These are phyloP conservation scores for Aureobasidium melanogenum DNA, from an alignment of 2,329 filamentous ascomycete genomes.

Conservation along the genomic window DNA sequence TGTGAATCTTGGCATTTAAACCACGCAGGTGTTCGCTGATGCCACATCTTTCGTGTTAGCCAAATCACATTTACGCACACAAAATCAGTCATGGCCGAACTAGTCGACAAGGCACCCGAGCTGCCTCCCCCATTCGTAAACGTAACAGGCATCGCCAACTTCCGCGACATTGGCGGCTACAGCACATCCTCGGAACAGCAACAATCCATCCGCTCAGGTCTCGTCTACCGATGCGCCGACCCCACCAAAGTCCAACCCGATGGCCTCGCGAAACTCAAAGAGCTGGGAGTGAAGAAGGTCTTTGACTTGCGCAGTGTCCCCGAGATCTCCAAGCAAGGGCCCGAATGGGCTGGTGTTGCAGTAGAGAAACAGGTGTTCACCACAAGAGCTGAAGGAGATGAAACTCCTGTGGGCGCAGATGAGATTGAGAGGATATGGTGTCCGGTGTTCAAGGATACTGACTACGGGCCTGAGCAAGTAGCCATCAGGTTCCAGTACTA, in stretches of 20 bases:
- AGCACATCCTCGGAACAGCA: slow-evolving; percentile 28
- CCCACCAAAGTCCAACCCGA: slow-evolving; percentile 48
- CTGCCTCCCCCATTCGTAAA: slow-evolving; percentile 26
- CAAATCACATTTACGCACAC: background rate
- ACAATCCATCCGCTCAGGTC: slow-evolving; percentile 40
- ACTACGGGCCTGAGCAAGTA: slow-evolving; percentile 54
- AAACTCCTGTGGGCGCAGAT: slow-evolving; percentile 23
- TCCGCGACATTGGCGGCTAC: slow-evolving; percentile 59
- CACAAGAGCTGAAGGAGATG: slow-evolving; percentile 20
- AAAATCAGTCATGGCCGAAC: background rate
- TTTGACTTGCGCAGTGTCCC: slow-evolving; percentile 59
- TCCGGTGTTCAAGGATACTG: slow-evolving; percentile 55
- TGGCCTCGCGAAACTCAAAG: slow-evolving; percentile 43
- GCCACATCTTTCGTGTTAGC: background rate
- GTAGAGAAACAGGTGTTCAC: slow-evolving; percentile 20
- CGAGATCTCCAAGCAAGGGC: slow-evolving; percentile 45
- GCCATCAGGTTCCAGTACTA: slow-evolving; percentile 55
- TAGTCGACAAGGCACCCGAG: slow-evolving; percentile 8
- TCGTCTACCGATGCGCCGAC: slow-evolving; percentile 62
- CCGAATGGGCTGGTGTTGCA: slow-evolving; percentile 25
- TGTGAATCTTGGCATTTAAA: slow-evolving; percentile 6
- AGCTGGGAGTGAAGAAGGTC: slow-evolving; percentile 52
- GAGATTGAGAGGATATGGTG: slow-evolving; percentile 49
- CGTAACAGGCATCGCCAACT: slow-evolving; percentile 55
- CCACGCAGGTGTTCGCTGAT: background rate